Conservation (phyloP, 768 basidiomycete species). For the Cyathus striatus region DNA sequence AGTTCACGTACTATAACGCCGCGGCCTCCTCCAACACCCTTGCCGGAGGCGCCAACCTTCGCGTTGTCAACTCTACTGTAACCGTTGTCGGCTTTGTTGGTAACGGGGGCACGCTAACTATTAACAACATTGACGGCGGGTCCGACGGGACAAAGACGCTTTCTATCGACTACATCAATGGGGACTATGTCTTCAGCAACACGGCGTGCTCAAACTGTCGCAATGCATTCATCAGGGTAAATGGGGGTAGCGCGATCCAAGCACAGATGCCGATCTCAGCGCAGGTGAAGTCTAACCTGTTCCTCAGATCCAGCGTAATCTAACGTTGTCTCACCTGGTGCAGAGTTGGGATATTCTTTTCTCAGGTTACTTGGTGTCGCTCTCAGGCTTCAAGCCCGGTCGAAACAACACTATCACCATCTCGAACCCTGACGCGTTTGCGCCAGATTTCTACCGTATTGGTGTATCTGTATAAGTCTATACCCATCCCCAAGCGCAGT, state of each 20-base stretch:
- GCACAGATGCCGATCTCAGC: conserved; percentile 43
- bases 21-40: conserved; percentile 26
- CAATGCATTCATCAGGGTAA: conserved; percentile 40
- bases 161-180: conserved; percentile 44
- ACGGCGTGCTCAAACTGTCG: conserved; percentile 45
- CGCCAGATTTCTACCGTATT: conserved; percentile 38
- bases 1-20: conserved; percentile 29
- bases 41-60: conserved; percentile 29
- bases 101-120: conserved; percentile 36
- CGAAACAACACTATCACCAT: conserved; percentile 38
- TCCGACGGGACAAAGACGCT: conserved; percentile 37
- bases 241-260: conserved; percentile 35
- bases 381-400: conserved; percentile 38
- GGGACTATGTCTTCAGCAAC: conserved; percentile 35
- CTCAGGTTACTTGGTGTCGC: conserved; percentile 33
- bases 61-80: conserved; percentile 27
- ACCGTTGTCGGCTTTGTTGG: conserved; percentile 37
- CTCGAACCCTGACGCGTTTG: conserved; percentile 35
- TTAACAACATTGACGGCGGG: conserved; percentile 37
- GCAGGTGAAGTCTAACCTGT: conserved; percentile 25
- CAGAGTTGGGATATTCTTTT: conserved; percentile 43
- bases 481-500: background rate
- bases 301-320: background rate
- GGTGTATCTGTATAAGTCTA: conserved; percentile 25
- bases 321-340: background rate